phyloP scores from a whole-genome alignment of 1,284 basidiomycete genomes.

The Athelia psychrophila region DNA sequence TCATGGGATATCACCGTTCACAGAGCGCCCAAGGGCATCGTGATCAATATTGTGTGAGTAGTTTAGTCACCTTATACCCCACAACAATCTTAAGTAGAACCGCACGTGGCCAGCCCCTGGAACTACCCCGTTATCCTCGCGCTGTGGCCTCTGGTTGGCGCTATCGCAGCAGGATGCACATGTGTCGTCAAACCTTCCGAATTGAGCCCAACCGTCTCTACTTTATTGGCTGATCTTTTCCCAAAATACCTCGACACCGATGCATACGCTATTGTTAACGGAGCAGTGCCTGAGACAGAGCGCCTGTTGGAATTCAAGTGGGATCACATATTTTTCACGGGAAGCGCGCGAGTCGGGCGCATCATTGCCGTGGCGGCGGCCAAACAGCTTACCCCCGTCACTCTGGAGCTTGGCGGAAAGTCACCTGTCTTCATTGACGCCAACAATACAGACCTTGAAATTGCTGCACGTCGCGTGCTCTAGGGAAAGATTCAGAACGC shows the following conservation, averaged over 20 bases:
- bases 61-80: background rate
- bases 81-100: background rate
- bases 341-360: constrained; percentile 52
- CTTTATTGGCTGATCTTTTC: constrained; percentile 50
- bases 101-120: constrained; percentile 29
- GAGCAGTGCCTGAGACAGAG: constrained; percentile 51
- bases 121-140: constrained; percentile 35
- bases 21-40: constrained; percentile 52
- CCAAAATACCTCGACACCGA: constrained; percentile 60
- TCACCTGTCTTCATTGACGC: constrained; percentile 53
- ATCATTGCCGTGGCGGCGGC: constrained; percentile 69
- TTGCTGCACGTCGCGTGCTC: constrained; percentile 42
- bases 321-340: constrained; percentile 56
- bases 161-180: constrained; percentile 37
- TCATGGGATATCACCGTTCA: constrained; percentile 43
- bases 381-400: constrained; percentile 67
- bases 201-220: constrained; percentile 44
- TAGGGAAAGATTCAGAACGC: constrained; percentile 56
- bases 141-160: constrained; percentile 41
- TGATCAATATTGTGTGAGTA: constrained; percentile 34
- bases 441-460: constrained; percentile 35
- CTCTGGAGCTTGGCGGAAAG: constrained; percentile 48
- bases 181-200: constrained; percentile 62
- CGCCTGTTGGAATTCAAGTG: constrained; percentile 51
- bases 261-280: constrained; percentile 48